These are phyloP conservation scores for Metschnikowia cerradonensis DNA, from an alignment of 805 yeast species.

Conservation along the genomic window DNA sequence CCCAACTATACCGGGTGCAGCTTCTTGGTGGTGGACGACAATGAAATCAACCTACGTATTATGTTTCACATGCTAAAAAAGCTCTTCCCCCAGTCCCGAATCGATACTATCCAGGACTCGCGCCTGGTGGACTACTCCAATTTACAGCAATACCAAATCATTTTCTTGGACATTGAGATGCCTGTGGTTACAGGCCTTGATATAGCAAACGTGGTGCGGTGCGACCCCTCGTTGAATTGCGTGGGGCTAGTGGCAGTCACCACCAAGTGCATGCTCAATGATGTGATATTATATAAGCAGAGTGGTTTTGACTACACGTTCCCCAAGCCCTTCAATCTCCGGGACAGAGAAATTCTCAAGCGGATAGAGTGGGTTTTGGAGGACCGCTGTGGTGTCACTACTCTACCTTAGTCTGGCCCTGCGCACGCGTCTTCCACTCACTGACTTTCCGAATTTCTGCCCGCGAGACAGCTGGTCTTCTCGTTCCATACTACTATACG, in stretches of 20 bases:
- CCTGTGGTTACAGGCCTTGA: slow-evolving; percentile 39
- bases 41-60: slow-evolving; percentile 37
- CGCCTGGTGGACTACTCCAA: slow-evolving; percentile 25
- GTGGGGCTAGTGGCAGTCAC: slow-evolving; percentile 41
- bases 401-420: neutral
- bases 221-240: slow-evolving; percentile 11
- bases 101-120: slow-evolving; percentile 29
- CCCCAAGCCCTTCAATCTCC: slow-evolving; percentile 34
- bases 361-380: slow-evolving; percentile 18
- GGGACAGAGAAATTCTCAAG: slow-evolving; percentile 17
- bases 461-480: neutral
- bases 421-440: neutral
- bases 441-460: neutral
- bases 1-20: slow-evolving; percentile 15
- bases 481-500: neutral
- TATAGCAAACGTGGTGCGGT: slow-evolving; percentile 23
- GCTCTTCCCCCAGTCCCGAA: slow-evolving; percentile 31
- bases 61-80: slow-evolving; percentile 28
- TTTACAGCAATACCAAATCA: slow-evolving; percentile 16
- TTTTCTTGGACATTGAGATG: slow-evolving; percentile 45
- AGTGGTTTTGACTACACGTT: slow-evolving; percentile 41
- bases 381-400: slow-evolving; percentile 4
- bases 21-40: slow-evolving; percentile 40
- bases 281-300: slow-evolving; percentile 27
- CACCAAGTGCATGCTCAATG: slow-evolving; percentile 26